Percentiles rank a stretch among this genome's conserved stretches.
Conservation (phyloP, 371 early-diverging fungal genomes). For the Rhizopus arrhizus region DNA sequence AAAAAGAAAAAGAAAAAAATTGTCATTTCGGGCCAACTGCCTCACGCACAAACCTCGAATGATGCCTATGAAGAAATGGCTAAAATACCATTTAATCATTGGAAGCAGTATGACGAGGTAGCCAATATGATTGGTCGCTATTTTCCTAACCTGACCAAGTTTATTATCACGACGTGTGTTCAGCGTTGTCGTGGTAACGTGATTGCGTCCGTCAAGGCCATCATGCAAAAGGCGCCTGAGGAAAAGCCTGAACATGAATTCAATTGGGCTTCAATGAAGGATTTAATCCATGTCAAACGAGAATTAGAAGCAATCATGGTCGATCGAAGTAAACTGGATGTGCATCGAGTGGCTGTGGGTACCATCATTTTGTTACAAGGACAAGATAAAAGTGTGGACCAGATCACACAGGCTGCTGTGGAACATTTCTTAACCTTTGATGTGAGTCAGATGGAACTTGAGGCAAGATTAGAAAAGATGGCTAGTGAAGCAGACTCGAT, state of each 20-base stretch:
- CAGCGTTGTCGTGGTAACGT: conserved; percentile 28
- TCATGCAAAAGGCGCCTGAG: conserved; percentile 26
- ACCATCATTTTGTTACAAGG: conserved; percentile 33
- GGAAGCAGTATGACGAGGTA: conserved; percentile 41
- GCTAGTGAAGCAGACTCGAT: conserved; percentile 27
- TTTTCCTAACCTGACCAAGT: conserved; percentile 18
- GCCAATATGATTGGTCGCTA: conserved; percentile 5
- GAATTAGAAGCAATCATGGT: conserved; percentile 49
- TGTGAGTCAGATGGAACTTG: conserved; percentile 32
- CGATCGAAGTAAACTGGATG: conserved; percentile 35
- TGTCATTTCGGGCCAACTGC: conserved; percentile 23
- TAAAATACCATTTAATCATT: conserved; percentile 37
- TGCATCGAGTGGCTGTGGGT: conserved; percentile 49
- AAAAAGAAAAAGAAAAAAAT: conserved; percentile 1
- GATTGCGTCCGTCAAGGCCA: conserved; percentile 24
- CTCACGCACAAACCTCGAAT: conserved; percentile 2
- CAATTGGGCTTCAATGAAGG: conserved; percentile 26
- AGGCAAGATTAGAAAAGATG: conserved; percentile 37
- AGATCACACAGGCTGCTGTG: conserved; percentile 44
- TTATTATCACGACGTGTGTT: conserved; percentile 14
- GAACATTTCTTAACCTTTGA: conserved; percentile 50
- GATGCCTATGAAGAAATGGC: conserved; percentile 18
- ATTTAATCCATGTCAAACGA: conserved; percentile 27
- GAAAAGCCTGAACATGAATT: conserved; percentile 23
- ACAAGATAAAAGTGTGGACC: conserved; percentile 20